phyloP scores from a whole-genome alignment of 1,284 basidiomycete genomes.

The Malassezia sp. region DNA sequence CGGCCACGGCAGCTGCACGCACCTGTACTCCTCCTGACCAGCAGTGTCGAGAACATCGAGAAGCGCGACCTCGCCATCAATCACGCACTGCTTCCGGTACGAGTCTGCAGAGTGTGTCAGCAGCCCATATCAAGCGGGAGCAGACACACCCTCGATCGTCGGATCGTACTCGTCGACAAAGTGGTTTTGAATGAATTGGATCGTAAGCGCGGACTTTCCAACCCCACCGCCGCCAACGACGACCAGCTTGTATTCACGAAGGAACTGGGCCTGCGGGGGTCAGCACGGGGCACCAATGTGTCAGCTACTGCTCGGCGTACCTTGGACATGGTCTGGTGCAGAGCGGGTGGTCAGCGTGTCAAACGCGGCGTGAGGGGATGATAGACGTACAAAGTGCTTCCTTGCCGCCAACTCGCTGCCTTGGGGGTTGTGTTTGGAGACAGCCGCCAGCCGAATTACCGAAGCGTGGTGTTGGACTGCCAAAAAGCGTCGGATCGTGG shows the following conservation, averaged over 20 bases:
- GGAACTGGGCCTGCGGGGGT: constrained; percentile 57
- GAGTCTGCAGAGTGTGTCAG: constrained; percentile 33
- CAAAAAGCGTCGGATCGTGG: not conserved
- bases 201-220: constrained; percentile 90
- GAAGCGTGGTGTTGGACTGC: too few species aligned
- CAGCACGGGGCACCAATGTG: not conserved
- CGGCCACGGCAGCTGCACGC: too few species aligned
- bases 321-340: constrained; percentile 16
- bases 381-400: too few species aligned
- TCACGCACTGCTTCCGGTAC: constrained; percentile 50
- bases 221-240: constrained; percentile 96
- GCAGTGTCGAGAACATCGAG: constrained; percentile 97
- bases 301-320: too few species aligned
- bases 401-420: too few species aligned
- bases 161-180: constrained; percentile 99
- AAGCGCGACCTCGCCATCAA: constrained; percentile 93
- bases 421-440: too few species aligned
- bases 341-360: too few species aligned
- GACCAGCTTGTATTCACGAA: constrained; percentile 52
- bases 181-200: constrained; percentile 84
- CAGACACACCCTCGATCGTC: constrained; percentile 72
- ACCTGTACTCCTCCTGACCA: constrained; percentile 97
- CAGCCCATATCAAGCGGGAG: not conserved
- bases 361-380: too few species aligned
- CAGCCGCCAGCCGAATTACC: too few species aligned